Evolutionary conservation across 148 eudicot species (phyloP).

Genomic region (Rhododendron griersonianum): DNA sequence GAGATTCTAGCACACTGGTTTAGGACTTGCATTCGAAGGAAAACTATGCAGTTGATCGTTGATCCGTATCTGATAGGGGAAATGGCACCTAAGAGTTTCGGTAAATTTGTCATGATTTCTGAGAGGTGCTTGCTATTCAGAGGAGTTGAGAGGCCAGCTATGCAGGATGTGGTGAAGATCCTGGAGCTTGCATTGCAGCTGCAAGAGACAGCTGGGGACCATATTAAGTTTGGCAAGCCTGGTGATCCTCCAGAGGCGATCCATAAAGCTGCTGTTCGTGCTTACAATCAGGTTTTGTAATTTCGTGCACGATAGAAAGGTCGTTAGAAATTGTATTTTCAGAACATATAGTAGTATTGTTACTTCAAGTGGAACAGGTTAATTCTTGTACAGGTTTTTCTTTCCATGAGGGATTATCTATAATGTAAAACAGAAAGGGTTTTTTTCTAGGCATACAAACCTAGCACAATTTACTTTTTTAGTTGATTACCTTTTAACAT

Average conservation of each 20-base stretch:
- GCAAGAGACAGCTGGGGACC: conserved; percentile 5
- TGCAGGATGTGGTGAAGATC: conserved; percentile 11
- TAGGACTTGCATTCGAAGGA: not conserved
- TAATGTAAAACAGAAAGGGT: too few species aligned
- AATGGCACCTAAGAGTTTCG: conserved; percentile 19
- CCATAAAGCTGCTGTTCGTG: not conserved
- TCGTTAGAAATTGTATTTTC: not conserved
- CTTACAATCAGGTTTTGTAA: not conserved
- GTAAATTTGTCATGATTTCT: conserved; percentile 15
- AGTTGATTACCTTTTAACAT: too few species aligned
- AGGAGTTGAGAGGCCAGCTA: conserved; percentile 14
- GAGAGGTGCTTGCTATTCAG: conserved; percentile 6
- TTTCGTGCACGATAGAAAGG: too few species aligned
- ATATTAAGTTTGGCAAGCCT: not conserved
- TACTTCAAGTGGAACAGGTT: not conserved
- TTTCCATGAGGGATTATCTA: too few species aligned
- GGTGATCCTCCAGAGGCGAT: not conserved
- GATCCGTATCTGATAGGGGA: conserved; percentile 15
- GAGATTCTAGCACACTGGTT: conserved; percentile 10
- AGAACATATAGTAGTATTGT: not conserved
- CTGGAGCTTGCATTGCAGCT: conserved; percentile 15
- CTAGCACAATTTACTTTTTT: too few species aligned
- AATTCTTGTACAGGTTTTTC: not conserved
- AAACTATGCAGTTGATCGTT: not conserved
- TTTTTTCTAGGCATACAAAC: too few species aligned